phyloP scores from a whole-genome alignment of 176 grass and related monocot genomes.

The Phyllostachys edulis region DNA sequence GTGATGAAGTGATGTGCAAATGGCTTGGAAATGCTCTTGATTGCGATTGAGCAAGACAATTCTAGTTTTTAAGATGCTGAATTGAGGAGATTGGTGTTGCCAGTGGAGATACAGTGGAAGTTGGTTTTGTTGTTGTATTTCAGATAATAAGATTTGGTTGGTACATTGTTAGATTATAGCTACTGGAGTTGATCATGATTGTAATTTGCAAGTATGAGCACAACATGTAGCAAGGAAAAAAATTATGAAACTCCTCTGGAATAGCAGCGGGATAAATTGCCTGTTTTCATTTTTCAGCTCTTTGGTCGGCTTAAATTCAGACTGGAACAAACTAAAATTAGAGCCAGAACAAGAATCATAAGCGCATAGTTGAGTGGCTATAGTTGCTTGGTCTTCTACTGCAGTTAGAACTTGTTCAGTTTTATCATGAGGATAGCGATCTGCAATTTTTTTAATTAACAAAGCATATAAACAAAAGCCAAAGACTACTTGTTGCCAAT shows the following conservation, averaged over 20 bases:
- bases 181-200: neutral
- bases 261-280: neutral
- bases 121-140: neutral
- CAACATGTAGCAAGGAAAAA: neutral
- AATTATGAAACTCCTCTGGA: neutral
- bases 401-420: neutral
- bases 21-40: neutral
- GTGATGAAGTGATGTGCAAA: neutral
- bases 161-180: neutral
- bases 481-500: neutral
- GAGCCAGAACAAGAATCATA: neutral
- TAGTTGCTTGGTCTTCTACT: neutral
- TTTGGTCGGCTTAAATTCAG: neutral
- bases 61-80: neutral
- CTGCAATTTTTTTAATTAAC: neutral
- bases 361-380: neutral
- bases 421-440: slow-evolving; percentile 2
- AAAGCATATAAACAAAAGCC: neutral
- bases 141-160: neutral
- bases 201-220: neutral
- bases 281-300: neutral
- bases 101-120: neutral
- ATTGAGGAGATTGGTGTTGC: neutral
- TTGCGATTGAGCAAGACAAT: neutral
- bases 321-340: neutral